phyloP scores from a whole-genome alignment of 768 basidiomycete species.

The Xanthoconium purpureum region DNA sequence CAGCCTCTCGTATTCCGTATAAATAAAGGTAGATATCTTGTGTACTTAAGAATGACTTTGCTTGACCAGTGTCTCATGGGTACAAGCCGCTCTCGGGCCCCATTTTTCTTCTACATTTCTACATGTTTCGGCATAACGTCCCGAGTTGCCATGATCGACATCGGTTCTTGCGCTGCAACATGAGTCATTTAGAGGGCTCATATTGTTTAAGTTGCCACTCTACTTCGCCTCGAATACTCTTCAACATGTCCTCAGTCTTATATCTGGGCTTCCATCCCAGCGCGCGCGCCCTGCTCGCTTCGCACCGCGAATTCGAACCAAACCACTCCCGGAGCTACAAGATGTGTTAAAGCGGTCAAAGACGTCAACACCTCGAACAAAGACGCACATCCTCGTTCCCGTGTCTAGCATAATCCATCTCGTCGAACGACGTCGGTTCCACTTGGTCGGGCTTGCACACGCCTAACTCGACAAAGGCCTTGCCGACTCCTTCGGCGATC shows the following conservation, averaged over 20 bases:
- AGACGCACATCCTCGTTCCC: background rate
- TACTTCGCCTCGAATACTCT: slow-evolving; percentile 11
- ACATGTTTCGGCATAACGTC: no score
- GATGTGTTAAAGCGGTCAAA: background rate
- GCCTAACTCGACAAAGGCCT: slow-evolving; percentile 13
- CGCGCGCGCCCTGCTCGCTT: slow-evolving; percentile 7
- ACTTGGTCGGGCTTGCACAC: background rate
- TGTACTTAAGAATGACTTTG: no score
- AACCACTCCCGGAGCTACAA: slow-evolving; percentile 1
- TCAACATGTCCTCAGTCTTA: slow-evolving; percentile 15
- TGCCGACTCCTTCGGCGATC: slow-evolving; percentile 38
- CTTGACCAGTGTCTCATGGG: no score
- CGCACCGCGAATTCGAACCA: slow-evolving; percentile 21
- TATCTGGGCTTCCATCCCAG: slow-evolving; percentile 23
- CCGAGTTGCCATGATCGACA: no score
- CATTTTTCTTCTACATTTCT: no score
- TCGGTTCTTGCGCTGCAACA: no score
- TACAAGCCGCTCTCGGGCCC: no score
- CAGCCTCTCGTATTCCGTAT: no score
- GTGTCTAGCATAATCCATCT: slow-evolving; percentile 1
- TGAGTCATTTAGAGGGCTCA: no score
- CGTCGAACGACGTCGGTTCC: slow-evolving; percentile 43
- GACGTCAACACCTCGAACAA: no score
- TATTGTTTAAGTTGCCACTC: slow-evolving; percentile 5
- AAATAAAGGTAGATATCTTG: no score